Evolutionary conservation across 805 yeast species (phyloP).

Genomic region (Isabelozyma gotoi): DNA sequence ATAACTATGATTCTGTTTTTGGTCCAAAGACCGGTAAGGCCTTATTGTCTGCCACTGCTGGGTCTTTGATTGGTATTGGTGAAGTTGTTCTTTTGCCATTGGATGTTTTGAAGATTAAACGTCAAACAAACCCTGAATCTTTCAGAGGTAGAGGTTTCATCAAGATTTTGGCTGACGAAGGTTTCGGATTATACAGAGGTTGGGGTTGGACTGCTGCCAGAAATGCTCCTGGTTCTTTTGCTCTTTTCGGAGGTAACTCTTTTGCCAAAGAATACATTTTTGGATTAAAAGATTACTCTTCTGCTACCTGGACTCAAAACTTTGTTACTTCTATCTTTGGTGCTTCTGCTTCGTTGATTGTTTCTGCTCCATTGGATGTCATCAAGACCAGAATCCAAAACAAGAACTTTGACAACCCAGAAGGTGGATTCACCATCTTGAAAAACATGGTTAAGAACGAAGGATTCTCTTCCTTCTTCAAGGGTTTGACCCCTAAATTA

Average conservation of each 20-base stretch:
- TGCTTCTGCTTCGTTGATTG: conserved; percentile 94
- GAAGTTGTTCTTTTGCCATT: conserved; percentile 93
- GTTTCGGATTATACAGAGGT: conserved; percentile 91
- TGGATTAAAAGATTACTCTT: conserved; percentile 79
- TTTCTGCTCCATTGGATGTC: conserved; percentile 96
- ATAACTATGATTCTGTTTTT: conserved; percentile 68
- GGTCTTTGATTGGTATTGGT: conserved; percentile 95
- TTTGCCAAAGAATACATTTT: conserved; percentile 96
- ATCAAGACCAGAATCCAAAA: conserved; percentile 98
- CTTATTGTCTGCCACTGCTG: conserved; percentile 95
- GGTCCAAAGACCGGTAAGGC: conserved; percentile 98
- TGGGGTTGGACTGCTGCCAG: conserved; percentile 99
- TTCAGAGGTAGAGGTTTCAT: conserved; percentile 97
- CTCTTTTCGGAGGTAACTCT: conserved; percentile 97
- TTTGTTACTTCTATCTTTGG: conserved; percentile 93
- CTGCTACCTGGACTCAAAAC: conserved; percentile 94
- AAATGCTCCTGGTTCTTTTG: conserved; percentile 98
- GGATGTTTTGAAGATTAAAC: conserved; percentile 95
- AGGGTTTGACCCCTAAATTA: conserved; percentile 94
- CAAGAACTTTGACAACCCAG: conserved; percentile 92
- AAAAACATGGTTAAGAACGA: conserved; percentile 92
- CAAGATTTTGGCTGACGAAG: conserved; percentile 85
- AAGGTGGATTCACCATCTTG: conserved; percentile 87
- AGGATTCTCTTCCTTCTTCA: conserved; percentile 88
- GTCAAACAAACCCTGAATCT: conserved; percentile 99